These are phyloP conservation scores for Hyphochytrium catenoides DNA, from an alignment of 352 stramenopile genomes.

Conservation along the genomic window DNA sequence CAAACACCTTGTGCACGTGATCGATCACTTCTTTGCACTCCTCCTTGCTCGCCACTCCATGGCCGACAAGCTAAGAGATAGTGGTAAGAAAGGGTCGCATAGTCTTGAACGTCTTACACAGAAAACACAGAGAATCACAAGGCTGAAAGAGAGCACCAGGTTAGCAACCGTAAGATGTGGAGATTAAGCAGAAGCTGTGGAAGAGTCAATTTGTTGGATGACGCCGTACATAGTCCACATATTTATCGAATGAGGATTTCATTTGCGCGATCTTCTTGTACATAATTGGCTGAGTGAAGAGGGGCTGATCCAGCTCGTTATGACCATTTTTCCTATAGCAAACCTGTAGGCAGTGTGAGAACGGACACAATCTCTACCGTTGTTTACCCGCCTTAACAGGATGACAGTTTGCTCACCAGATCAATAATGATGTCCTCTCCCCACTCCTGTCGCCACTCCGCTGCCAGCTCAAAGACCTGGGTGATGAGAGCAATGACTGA, in stretches of 20 bases:
- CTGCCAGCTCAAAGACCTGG: conserved; percentile 72
- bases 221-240: too few relatives aligned
- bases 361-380: too few relatives aligned
- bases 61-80: conserved; percentile 22
- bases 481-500: too few relatives aligned
- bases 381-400: too few relatives aligned
- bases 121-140: too few relatives aligned
- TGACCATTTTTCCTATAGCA: conserved; percentile 92
- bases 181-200: too few relatives aligned
- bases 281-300: conserved; percentile 94
- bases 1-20: conserved; percentile 67
- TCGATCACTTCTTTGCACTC: conserved; percentile 58
- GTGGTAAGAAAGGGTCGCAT: too few relatives aligned
- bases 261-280: conserved; percentile 85
- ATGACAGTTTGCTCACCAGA: too few relatives aligned
- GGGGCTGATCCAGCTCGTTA: conserved; percentile 95
- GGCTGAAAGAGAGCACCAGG: too few relatives aligned
- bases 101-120: too few relatives aligned
- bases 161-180: too few relatives aligned
- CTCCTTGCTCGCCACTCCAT: conserved; percentile 29
- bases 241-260: conserved; percentile 72
- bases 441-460: conserved; percentile 35
- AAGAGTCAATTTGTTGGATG: conserved; percentile 22
- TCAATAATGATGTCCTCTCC: conserved; percentile 89
- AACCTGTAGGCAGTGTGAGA: too few relatives aligned